Evolutionary conservation across 352 stramenopile genomes (phyloP).

Genomic region (Phytophthora macrochlamydospora): DNA sequence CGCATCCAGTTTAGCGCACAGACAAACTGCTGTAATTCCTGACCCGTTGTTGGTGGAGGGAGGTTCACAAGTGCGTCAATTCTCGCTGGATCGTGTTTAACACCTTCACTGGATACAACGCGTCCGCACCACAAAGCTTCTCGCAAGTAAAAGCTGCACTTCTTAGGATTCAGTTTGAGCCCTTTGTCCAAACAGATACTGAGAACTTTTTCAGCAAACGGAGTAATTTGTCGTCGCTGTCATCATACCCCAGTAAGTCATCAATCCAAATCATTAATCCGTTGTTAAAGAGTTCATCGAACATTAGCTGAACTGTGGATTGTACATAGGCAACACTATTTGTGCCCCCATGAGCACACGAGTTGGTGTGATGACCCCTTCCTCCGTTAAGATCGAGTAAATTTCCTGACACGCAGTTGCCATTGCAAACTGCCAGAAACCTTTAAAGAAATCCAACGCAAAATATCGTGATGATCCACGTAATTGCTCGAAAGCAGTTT

Average conservation of each 20-base stretch:
- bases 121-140: slow-evolving; percentile 18
- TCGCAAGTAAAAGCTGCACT: slow-evolving; percentile 9
- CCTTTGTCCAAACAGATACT: slow-evolving; percentile 4
- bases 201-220: slow-evolving; percentile 1
- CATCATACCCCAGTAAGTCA: slow-evolving; percentile 11
- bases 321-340: slow-evolving; percentile 20
- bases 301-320: slow-evolving; percentile 18
- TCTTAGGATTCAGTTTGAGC: slow-evolving; percentile 14
- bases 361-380: slow-evolving; percentile 13
- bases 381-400: slow-evolving; percentile 12
- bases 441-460: slow-evolving; percentile 16
- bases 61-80: slow-evolving; percentile 1
- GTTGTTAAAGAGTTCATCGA: slow-evolving; percentile 12
- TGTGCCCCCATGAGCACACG: slow-evolving; percentile 13
- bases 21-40: slow-evolving; percentile 23
- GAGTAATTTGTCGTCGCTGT: neutral
- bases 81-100: slow-evolving; percentile 4
- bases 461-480: slow-evolving; percentile 12
- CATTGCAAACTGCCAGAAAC: slow-evolving; percentile 16
- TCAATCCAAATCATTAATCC: slow-evolving; percentile 16
- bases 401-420: slow-evolving; percentile 7
- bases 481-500: slow-evolving; percentile 10
- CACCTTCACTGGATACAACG: slow-evolving; percentile 6
- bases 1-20: slow-evolving; percentile 29
- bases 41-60: neutral